Evolutionary conservation across 2,329 filamentous ascomycete genomes (phyloP), one percentile per base, ranked within the genome.

Genomic region (Pseudopyricularia javanii): DNA sequence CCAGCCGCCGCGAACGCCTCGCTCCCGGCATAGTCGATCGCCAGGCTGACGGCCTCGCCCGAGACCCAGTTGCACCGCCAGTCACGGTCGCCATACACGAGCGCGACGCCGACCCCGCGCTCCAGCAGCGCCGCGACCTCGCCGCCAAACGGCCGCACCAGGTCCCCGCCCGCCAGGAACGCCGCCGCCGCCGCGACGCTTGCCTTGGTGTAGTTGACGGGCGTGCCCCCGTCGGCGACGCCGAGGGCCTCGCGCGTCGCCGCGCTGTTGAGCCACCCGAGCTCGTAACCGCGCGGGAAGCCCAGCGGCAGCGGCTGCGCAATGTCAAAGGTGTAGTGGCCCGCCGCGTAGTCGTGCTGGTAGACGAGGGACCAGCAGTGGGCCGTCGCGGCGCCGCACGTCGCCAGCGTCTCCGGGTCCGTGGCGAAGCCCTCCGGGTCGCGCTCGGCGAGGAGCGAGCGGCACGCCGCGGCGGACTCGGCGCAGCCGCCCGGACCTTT

Each of bases 1-100:
- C 86, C 87, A 0, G 88, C 82, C 0, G 70, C 64, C 1, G 74
- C 69, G 62, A 91, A 93, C 12, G 60, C 60, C 47, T 32, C 69
- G 66, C 7, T 70, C 24, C 74, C 67, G 50, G 73, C 67, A 9
- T 74, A 69, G 37, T 81, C 74, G 0, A 89, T 69, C 4, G 75
- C 74, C 4, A 88, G 71, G 4, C 83, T 86, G 45, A 88, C 74
- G 1, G 84, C 82, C 66, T 93, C 78, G 35, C 86, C 88, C 15
- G 88, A 88, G 57, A 84, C 70, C 79, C 84, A 83, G 63, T 83
- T 83, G 64, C 79, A 83, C 55, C 80, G 75, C 60, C 79, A 82
- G 64, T 83, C 80, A 55, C 78, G 67, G 60, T 83, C 79, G 26
- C 79, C 79, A 62, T 91, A 88, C 53, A 90, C 75, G 54, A 93